Base-by-base conservation (phyloP, 495 filamentous ascomycete species). In the Penicillium ochrochloron region DNA sequence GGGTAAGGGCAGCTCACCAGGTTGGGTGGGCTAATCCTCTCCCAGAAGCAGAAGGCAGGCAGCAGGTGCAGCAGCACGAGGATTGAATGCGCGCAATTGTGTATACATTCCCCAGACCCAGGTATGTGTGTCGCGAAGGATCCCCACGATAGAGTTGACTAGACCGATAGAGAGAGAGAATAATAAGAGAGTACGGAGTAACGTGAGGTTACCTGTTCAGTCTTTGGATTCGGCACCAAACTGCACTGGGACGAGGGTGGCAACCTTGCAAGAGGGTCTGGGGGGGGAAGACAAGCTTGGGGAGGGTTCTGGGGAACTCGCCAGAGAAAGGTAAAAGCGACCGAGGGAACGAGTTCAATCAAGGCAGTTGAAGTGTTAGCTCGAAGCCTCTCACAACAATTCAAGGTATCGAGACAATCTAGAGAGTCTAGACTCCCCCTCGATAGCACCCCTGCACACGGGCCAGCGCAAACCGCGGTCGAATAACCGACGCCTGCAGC, bases 91-190 rank as follows among this genome's bases (percentile, higher is more conserved):
- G 52, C 25, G 63, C 27, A 51, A 52, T 37, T 35, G 59, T 55
- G 59, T 55, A 66, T 66, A 61, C 64, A 66, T 66, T 29, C 58
- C 60, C 51, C 39, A 55, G 27, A 25, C 48, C 17, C 48, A 52
- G 21, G 17, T 44, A n/a, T n/a, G 7, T 25, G 41, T 31, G 27
- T 5, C 48, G 27, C 25, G 15, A 52, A 27, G 27, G 14, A 29
- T 51, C 25, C 48, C 48, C 48, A 31, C 25, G 48, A n/a, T 29
- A 17, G 46, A 50, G 1, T 25, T 29, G 48, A 52, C 27, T 17
- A 29, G 48, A 21, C 14, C 15, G 48, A 3, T 12, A 31, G 14
- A 23, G 6, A 52, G 29, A 29, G 10, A 17, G 25, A 52, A 31
- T 7, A 29, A n/a, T 27, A 2, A 11, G n/a, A 48, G 9, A 15